Conservation (phyloP, 2,329 filamentous ascomycete genomes). For the Mycosphaerella sp. region DNA sequence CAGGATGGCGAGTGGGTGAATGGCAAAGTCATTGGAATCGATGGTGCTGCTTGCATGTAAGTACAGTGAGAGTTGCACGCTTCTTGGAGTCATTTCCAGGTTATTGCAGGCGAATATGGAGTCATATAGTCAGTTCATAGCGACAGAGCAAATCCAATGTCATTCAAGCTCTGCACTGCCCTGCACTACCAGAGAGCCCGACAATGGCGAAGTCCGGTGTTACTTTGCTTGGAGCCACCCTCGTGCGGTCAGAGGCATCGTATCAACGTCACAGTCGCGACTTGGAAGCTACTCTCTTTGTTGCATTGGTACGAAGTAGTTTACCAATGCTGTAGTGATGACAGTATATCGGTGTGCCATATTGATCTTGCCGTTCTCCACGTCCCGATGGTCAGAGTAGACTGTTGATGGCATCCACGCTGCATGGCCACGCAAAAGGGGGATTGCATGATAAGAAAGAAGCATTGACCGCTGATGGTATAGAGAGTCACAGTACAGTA, state of each 20-base stretch:
- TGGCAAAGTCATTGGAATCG: slow-evolving; percentile 49
- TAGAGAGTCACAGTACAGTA: too few species aligned
- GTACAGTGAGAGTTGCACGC: not conserved
- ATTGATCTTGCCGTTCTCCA: too few species aligned
- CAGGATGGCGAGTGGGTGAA: slow-evolving; percentile 54
- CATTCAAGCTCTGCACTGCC: not conserved
- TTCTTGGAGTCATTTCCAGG: too few species aligned
- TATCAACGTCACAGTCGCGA: not conserved
- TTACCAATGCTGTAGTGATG: not conserved
- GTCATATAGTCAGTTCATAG: too few species aligned
- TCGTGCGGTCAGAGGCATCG: too few species aligned
- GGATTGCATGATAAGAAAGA: not conserved
- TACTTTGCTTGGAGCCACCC: not conserved
- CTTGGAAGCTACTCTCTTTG: not conserved
- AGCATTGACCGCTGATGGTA: too few species aligned
- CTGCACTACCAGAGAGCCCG: too few species aligned
- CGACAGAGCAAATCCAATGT: not conserved
- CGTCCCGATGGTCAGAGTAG: too few species aligned
- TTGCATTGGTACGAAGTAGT: not conserved
- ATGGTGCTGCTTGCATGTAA: slow-evolving; percentile 39
- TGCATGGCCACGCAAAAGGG: not conserved
- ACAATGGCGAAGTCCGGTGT: not conserved
- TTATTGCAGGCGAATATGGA: too few species aligned
- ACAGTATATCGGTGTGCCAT: not conserved
- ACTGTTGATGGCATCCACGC: not conserved